Base-by-base conservation (phyloP, 78 protist genomes). In the Dictyostelium capitatum region DNA sequence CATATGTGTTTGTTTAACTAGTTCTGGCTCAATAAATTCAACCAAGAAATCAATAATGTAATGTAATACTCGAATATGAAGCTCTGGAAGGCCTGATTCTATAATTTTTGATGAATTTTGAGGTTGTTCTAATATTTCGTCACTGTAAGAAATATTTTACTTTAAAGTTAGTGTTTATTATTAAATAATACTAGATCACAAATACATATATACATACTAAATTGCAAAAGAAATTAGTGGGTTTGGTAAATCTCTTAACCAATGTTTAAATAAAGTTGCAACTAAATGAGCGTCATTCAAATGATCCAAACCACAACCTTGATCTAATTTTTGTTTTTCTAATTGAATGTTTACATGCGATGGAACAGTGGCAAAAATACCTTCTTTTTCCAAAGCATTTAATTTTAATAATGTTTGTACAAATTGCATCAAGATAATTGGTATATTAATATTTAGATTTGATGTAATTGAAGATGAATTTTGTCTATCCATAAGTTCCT, bases 211-310 rank as follows among this genome's bases (percentile, higher is more conserved):
- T 37, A 83, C 91, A 28, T 83, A 83, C 91, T 87, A 87, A 43
- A 87, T 87, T 7, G 80, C 93, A 77, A 30, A 87, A 4, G 79
- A 64, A 20, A 87, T 87, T 25, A 87, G 20, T 50, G 93, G 93
- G 53, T 87, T 87, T 56, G 93, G 93, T 64, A 87, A 37, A 51
- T 87, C 93, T 51, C 79, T 79, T 64, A 87, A 51, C 93, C 93
- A 87, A 41, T 87, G 83, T 37, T 87, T 87, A 14, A 87, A 77
- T 43, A 87, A 75, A n/a, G 65, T 72, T 2, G 93, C 93, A 28
- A 77, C 56, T 30, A 87, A n/a, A 65, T 64, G 46, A n/a, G 43
- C 75, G 30, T 87, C 93, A 2, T 14, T 50, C 2, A 87, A 48
- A 37, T 74, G 57, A 32, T 87, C 93, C 0, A 87, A n/a, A 57